Evolutionary conservation across 306 rosid genomes (phyloP), one percentile per base, ranked within the genome.

Genomic region (Medicago lupulina): DNA sequence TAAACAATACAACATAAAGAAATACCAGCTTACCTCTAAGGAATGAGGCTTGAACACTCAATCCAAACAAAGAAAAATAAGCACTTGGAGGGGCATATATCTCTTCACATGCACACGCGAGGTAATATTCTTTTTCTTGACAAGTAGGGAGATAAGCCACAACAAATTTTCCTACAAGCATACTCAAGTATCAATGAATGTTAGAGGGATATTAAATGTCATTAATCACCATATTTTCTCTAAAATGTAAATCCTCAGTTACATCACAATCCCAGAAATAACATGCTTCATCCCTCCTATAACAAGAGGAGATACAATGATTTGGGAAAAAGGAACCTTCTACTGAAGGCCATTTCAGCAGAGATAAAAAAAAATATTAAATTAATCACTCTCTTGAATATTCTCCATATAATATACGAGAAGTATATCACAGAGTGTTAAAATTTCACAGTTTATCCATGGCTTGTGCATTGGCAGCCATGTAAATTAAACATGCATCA

Each of bases 21-120:
- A 80, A 18, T 60, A 40, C 43, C 75, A 79, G 47, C 88, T 55
- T 74, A 91, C 98, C 98, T 85, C 91, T 76, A 28, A 95, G 75
- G 71, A 95, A 95, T 1, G 93, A 89, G 17, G 96, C 96, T 85
- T 92, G 97, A 84, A 95, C 98, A 3, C 92, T 86, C 81, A 95
- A 86, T 60, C 98, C 98, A 74, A 90, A 89, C 82, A 92, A 75
- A 69, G 97, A 90, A 87, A 92, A 82, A 76, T 89, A 90, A 64
- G 97, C 97, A 87, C 97, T 87, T 17, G 98, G 96, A 74, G 97
- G 98, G 51, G 91, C 89, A 71, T 88, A 95, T 84, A 90, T 92
- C 83, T 95, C 97, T 40, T 92, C 96, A 77, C 97, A 95, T 9
- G 96, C 97, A 87, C 91, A 87, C 0, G 98, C 98, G 44, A 95